phyloP scores from a whole-genome alignment of 2,329 filamentous ascomycete genomes.

The Aspergillus ruber region DNA sequence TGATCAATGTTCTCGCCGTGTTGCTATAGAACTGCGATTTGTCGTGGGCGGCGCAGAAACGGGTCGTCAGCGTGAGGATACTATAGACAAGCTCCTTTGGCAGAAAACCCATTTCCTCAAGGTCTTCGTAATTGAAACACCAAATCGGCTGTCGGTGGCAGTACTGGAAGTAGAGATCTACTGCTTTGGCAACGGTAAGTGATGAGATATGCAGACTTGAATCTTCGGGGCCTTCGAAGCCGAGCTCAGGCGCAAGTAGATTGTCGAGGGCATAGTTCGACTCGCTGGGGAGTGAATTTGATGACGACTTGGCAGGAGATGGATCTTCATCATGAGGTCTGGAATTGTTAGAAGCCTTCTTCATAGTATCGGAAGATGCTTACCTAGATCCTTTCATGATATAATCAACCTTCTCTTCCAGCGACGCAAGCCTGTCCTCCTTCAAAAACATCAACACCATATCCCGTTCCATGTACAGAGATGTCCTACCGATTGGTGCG shows the following conservation, averaged over 20 bases:
- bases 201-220: conserved; percentile 16
- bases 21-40: conserved; percentile 32
- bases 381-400: conserved; percentile 41
- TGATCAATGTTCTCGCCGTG: conserved; percentile 31
- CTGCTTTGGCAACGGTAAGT: conserved; percentile 16
- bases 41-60: conserved; percentile 24
- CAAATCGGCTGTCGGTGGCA: conserved; percentile 34
- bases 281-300: conserved; percentile 14
- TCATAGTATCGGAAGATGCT: background rate
- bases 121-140: conserved; percentile 30
- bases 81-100: conserved; percentile 30
- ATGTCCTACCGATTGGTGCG: conserved; percentile 39
- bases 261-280: conserved; percentile 12
- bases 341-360: no score
- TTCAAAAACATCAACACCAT: conserved; percentile 15
- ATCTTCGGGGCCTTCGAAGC: conserved; percentile 21
- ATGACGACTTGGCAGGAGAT: conserved; percentile 3
- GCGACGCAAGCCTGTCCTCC: conserved; percentile 47
- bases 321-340: conserved; percentile 4
- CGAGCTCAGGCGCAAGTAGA: conserved; percentile 16
- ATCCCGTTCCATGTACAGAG: background rate
- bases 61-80: conserved; percentile 26
- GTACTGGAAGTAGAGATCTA: conserved; percentile 31
- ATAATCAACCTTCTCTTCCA: conserved; percentile 49
- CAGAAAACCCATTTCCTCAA: conserved; percentile 20